Conservation (phyloP, 768 basidiomycete genomes). For the Pisolithus sp. region DNA sequence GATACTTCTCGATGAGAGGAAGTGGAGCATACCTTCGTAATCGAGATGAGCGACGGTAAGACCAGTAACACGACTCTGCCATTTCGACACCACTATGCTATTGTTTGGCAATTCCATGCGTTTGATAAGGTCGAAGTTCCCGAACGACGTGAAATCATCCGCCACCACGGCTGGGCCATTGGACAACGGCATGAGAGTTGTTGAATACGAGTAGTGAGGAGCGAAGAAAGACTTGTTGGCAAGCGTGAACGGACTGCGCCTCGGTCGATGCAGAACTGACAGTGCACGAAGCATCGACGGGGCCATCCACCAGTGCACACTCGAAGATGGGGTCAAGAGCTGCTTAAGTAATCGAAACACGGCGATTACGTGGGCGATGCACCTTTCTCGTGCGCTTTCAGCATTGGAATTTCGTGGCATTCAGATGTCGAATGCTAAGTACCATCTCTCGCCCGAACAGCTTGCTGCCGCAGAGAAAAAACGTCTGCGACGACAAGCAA, state of each 20-base stretch:
- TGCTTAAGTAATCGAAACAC: too few relatives aligned
- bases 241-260: background rate
- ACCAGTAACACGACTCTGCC: slow-evolving; percentile 84
- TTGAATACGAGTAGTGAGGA: slow-evolving; percentile 12
- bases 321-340: too few relatives aligned
- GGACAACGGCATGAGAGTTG: slow-evolving; percentile 26
- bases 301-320: too few relatives aligned
- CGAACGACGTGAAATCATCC: slow-evolving; percentile 35
- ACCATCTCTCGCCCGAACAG: slow-evolving; percentile 47
- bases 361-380: too few relatives aligned
- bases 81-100: slow-evolving; percentile 79
- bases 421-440: slow-evolving; percentile 1
- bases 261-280: too few relatives aligned
- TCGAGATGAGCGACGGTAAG: slow-evolving; percentile 85
- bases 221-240: background rate
- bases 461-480: slow-evolving; percentile 46
- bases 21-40: slow-evolving; percentile 62
- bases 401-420: background rate
- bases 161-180: slow-evolving; percentile 14
- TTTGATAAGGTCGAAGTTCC: slow-evolving; percentile 81
- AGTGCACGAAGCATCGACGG: too few relatives aligned
- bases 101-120: slow-evolving; percentile 69
- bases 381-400: background rate
- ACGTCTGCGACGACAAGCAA: slow-evolving; percentile 39
- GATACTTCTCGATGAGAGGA: background rate